Base-by-base conservation (phyloP, 495 filamentous ascomycete genomes). In the Penicillium fimorum region DNA sequence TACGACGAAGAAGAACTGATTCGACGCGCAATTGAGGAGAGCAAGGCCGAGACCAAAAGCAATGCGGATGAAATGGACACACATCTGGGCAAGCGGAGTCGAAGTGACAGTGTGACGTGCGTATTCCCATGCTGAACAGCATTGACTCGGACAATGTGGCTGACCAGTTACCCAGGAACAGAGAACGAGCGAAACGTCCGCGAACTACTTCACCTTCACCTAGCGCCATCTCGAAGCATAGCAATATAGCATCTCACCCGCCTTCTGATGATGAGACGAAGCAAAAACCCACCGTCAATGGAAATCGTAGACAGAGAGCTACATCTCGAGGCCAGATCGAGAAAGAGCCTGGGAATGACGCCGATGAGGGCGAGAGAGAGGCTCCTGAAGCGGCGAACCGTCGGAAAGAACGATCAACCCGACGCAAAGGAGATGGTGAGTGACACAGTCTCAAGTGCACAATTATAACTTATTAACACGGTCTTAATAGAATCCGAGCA, bases 1-100 rank as follows among this genome's bases (percentile, higher is more conserved):
- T 97, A 97, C 66, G 92, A 97, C 60, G 92, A 96, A 72, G 92
- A 96, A 59, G 94, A 96, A 70, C 85, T 90, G 55, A 69, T 99
- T 30, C 84, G 91, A 55, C 82, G 87, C 61, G 95, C 92, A 17
- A 90, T 99, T 63, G 94, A 97, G 69, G 92, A 95, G 56, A 99
- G 94, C 75, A 97, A 92, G 70, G 84, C 88, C 54, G 85, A 87
- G 32, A 78, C 74, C 4, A 70, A 71, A 47, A 69, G 71, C 41
- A 77, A 80, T 41, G 68, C 68, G 13, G 74, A 76, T 32, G 86
- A 78, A 24, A 47, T 81, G 20, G 65, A 70, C 50, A 76, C 74
- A 30, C 83, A 84, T 55, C 82, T 88, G 49, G 80, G 84, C 9
- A 97, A 97, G 71, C 80, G 94, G 65, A 89, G 85, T 49, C 82